Base-by-base conservation (phyloP, 345 rosid species). In the Dipteronia dyeriana region DNA sequence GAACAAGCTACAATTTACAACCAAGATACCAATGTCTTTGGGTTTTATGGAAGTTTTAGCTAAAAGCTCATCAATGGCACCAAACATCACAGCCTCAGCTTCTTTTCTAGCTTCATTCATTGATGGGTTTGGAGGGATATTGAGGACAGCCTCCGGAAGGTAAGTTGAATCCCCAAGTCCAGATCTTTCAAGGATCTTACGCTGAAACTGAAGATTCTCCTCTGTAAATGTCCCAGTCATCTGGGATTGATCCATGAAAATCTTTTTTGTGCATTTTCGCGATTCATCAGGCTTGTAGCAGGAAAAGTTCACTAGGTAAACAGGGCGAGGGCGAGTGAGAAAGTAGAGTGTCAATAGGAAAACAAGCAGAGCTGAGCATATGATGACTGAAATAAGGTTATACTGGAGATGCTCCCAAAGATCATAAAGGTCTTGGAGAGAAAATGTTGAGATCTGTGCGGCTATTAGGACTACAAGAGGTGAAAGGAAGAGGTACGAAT, bases 81-180 rank as follows among this genome's bases (percentile, higher is more conserved):
- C 91, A 73, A 86, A 88, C 90, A 88, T 87, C 57, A 86, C 91
- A 77, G 57, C 54, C 81, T 87, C 88, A 1, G 91, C 90, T 23
- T 88, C 91, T 73, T 84, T 87, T 12, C 90, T 75, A 39, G 90
- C 91, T 73, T 85, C 91, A 43, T 75, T 78, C 91, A 88, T 87
- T 4, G 87, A 85, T 20, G 90, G 87, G 19, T 85, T 84, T 0
- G 90, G 90, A 47, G 88, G 86, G 31, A 83, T 77, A 20, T 82
- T 84, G 2, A 83, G 89, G 5, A 87, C 83, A 73, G 90, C 90
- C 79, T 88, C 83, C 12, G 88, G 91, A 45, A 88, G 83, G 78
- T 87, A 88, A 77, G 91, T 87, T 7, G 85, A 84, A 11, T 88
- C 91, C 1, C 91, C 91, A 17, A 88, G 89, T 39, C 91, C 91